Evolutionary conservation across 495 filamentous ascomycete genomes (phyloP).

Genomic region (Neurospora sp.): DNA sequence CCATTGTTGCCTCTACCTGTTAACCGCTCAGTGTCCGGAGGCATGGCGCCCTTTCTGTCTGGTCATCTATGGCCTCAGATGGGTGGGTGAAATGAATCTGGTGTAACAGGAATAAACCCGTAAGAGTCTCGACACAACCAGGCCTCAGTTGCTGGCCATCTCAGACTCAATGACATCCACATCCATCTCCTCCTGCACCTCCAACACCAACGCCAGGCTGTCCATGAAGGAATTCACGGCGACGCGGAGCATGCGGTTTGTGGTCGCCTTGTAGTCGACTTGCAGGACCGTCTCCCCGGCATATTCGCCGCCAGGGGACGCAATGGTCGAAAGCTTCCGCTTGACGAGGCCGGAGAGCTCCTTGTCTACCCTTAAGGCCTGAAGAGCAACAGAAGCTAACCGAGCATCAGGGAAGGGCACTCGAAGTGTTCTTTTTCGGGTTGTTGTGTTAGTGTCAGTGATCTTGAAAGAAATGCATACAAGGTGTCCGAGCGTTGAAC

Average conservation of each 20-base stretch:
- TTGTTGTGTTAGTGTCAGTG: slow-evolving; percentile 6
- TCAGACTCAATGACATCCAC: slow-evolving; percentile 55
- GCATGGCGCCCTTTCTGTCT: not conserved
- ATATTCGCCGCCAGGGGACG: slow-evolving; percentile 19
- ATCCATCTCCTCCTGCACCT: slow-evolving; percentile 83
- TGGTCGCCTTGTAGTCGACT: slow-evolving; percentile 77
- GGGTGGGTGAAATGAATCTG: not conserved
- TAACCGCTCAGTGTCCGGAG: not conserved
- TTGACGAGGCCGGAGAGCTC: slow-evolving; percentile 78
- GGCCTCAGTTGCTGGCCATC: not conserved
- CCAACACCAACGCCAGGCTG: slow-evolving; percentile 69
- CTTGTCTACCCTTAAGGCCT: slow-evolving; percentile 71
- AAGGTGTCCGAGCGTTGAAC: too few relatives aligned
- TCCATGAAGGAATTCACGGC: slow-evolving; percentile 99
- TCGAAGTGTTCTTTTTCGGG: slow-evolving; percentile 52
- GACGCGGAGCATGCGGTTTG: slow-evolving; percentile 91
- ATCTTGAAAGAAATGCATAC: not conserved
- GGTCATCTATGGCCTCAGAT: not conserved
- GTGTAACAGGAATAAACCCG: not conserved
- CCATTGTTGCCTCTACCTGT: not conserved
- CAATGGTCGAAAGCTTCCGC: slow-evolving; percentile 52
- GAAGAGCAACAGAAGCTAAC: slow-evolving; percentile 67
- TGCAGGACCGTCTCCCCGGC: slow-evolving; percentile 49
- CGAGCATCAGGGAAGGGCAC: slow-evolving; percentile 76
- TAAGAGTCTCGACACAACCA: not conserved